These are phyloP conservation scores for Hymenoscyphus linearis DNA, from an alignment of 2,329 filamentous ascomycete species.

Conservation along the genomic window DNA sequence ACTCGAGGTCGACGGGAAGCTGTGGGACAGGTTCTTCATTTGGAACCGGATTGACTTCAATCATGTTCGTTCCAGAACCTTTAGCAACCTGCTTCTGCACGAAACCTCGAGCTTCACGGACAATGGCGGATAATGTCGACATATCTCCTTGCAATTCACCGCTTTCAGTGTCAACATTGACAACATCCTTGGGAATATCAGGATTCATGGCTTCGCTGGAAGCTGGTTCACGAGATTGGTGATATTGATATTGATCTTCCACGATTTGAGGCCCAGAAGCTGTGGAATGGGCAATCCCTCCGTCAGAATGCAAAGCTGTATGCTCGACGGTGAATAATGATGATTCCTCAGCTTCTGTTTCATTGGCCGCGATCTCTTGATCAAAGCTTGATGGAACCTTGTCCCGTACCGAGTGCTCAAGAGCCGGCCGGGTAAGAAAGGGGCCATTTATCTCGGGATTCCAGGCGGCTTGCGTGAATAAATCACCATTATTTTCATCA, in stretches of 20 bases:
- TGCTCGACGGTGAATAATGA: background rate
- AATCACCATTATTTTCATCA: background rate
- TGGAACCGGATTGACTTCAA: background rate
- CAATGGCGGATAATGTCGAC: background rate
- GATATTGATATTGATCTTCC: background rate
- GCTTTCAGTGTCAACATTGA: background rate
- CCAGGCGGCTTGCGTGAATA: background rate
- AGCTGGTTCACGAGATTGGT: constrained; percentile 3
- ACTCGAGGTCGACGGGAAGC: background rate
- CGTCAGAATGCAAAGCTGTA: background rate
- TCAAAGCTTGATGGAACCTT: background rate
- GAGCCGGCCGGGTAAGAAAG: background rate
- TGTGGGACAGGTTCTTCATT: background rate
- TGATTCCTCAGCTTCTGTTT: background rate
- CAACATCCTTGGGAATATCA: background rate
- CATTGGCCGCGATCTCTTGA: background rate
- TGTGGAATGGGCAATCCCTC: background rate
- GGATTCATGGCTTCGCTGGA: constrained; percentile 10
- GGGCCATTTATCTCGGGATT: background rate
- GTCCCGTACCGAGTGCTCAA: background rate
- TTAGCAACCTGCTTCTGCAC: background rate
- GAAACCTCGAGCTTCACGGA: background rate
- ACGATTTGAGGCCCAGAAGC: background rate
- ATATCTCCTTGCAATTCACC: background rate
- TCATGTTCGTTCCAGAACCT: background rate